These are phyloP conservation scores for Amanita subjunquillea DNA, from an alignment of 768 basidiomycete species.

Conservation along the genomic window DNA sequence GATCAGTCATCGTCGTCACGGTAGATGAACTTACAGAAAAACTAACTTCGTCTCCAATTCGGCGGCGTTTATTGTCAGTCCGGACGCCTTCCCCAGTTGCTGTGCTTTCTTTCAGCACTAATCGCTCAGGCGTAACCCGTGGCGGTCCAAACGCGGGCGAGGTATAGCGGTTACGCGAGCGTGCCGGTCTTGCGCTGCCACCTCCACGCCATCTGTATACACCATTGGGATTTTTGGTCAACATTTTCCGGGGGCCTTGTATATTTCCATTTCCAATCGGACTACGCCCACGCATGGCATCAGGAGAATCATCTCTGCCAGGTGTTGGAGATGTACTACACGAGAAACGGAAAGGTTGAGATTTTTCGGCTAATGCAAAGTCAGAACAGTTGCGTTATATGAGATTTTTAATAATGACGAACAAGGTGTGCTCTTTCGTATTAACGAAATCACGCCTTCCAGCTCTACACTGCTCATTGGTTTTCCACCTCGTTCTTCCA, in stretches of 20 bases:
- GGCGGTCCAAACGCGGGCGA: constrained; percentile 65
- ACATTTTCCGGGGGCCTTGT: constrained; percentile 37
- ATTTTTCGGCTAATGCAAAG: constrained; percentile 19
- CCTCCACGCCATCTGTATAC: constrained; percentile 65
- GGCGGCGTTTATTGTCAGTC: constrained; percentile 52
- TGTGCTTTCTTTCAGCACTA: constrained; percentile 24
- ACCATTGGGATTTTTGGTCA: constrained; percentile 69
- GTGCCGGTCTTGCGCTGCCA: constrained; percentile 50
- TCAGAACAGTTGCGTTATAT: constrained; percentile 2
- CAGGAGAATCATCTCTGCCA: constrained; percentile 25
- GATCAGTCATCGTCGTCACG: constrained; percentile 8
- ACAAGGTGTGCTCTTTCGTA: constrained; percentile 44
- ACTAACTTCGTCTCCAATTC: constrained; percentile 36
- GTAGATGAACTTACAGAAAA: constrained; percentile 22
- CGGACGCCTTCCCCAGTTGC: constrained; percentile 24
- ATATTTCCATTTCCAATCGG: constrained; percentile 13
- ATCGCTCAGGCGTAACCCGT: constrained; percentile 28
- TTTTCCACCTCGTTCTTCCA: constrained; percentile 35
- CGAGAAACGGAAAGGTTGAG: constrained; percentile 57
- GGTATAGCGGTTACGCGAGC: constrained; percentile 52
- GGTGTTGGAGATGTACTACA: constrained; percentile 31
- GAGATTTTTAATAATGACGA: constrained; percentile 7
- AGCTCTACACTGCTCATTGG: constrained; percentile 42
- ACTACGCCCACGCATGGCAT: constrained; percentile 10
- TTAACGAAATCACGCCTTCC: constrained; percentile 43